Base-by-base conservation (phyloP, 2,329 filamentous ascomycete genomes). In the Botryosphaeria dothidea region DNA sequence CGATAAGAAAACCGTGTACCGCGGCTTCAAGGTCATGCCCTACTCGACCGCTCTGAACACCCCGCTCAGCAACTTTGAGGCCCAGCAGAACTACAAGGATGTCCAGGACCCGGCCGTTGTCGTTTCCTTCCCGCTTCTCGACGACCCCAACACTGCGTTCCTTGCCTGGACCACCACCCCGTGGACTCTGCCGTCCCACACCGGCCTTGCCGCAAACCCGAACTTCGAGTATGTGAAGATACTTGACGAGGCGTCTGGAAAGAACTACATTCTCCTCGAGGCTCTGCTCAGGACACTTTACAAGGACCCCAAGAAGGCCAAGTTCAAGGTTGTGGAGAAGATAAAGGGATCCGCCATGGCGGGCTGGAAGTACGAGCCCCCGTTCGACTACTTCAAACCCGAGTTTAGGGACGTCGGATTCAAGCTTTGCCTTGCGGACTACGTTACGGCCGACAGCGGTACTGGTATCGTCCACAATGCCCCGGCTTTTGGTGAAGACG, bases 241-340 rank as follows among this genome's bases (percentile, higher is more conserved):
- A 60, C 83, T 88, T 62, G 94, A 98, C 71, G 90, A 94, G 74
- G 87, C 87, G 66, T 90, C 90, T 0, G 90, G 90, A 31, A 94
- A 93, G 75, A 86, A 93, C 71, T 97, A 93, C 75, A 89, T 97
- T 67, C 84, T 97, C 43, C 83, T 97, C 23, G 93, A 97, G 75
- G 88, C 91, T 65, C 84, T 95, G 36, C 83, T 97, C 34, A 85
- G 85, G 65, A 94, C 91, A 4, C 83, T 97, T 2, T 97, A 97
- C 82, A 97, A 97, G 78, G 92, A 97, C 70, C 91, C 91, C 7
- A 97, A 97, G 82, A 97, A 97, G 82, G 93, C 93, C 57, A 96
- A 97, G 76, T 97, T 89, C 81, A 92, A 92, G 82, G 84, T 95
- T 60, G 75, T 96, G 15, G 86, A 90, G 68, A 93, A 90, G 73